Evolutionary conservation across 345 rosid genomes (phyloP).

Genomic region (Aethionema arabicum): DNA sequence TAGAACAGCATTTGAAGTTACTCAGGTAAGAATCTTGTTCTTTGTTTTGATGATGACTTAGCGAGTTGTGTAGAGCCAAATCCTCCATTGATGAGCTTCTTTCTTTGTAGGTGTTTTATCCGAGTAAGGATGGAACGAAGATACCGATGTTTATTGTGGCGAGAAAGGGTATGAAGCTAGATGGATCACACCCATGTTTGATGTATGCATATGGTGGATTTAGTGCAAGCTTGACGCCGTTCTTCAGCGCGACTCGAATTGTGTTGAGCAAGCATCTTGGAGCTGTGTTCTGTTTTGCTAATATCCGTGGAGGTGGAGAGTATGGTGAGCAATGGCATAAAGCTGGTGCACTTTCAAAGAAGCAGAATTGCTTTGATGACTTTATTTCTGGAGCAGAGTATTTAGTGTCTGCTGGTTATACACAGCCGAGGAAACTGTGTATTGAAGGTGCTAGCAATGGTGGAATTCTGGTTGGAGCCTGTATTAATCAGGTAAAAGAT

Average conservation of each 20-base stretch:
- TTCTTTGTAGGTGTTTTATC: conserved; percentile 62
- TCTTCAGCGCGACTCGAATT: conserved; percentile 63
- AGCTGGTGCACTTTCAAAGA: conserved; percentile 70
- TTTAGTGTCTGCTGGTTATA: conserved; percentile 74
- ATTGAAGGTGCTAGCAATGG: conserved; percentile 98
- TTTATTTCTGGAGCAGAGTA: conserved; percentile 78
- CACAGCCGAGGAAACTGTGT: conserved; percentile 68
- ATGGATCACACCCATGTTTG: conserved; percentile 90
- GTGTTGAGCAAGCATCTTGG: conserved; percentile 78
- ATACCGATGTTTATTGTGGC: conserved; percentile 80
- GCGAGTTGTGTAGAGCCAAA: neutral
- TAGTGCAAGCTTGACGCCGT: conserved; percentile 66
- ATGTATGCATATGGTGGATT: conserved; percentile 94
- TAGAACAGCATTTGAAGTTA: conserved; percentile 61
- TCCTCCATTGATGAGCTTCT: neutral
- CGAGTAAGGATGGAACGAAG: conserved; percentile 79
- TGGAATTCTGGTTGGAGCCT: conserved; percentile 90
- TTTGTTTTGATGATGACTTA: too few species aligned
- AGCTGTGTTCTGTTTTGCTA: conserved; percentile 74
- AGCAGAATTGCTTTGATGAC: conserved; percentile 92
- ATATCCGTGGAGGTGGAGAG: conserved; percentile 96
- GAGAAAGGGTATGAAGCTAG: conserved; percentile 53
- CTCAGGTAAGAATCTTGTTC: conserved; percentile 57
- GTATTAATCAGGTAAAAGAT: conserved; percentile 80
- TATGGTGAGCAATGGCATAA: conserved; percentile 98